Evolutionary conservation across 257 asterid genomes (phyloP).

Genomic region (Salvia miltiorrhiza): DNA sequence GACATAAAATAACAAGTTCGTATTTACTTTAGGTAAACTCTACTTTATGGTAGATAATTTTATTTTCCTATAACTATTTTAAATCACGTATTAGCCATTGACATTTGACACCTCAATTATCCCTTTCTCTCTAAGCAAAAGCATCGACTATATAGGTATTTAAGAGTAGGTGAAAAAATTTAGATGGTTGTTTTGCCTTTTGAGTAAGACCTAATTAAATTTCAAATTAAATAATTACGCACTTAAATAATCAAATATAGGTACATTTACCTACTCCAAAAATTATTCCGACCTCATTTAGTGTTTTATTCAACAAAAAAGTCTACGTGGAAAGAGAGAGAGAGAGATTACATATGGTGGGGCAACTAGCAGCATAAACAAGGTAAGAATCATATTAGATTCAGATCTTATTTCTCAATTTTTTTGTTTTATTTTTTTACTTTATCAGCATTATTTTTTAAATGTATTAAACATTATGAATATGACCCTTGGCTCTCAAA

Average conservation of each 20-base stretch:
- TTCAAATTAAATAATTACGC: constrained; percentile 17
- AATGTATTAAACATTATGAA: neutral
- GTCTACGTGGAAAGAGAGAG: constrained; percentile 17
- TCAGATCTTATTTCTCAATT: neutral
- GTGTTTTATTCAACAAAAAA: constrained; percentile 24
- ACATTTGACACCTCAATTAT: neutral
- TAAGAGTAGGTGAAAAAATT: constrained; percentile 30
- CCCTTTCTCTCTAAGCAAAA: neutral
- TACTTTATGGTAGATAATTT: neutral
- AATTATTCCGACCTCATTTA: constrained; percentile 18
- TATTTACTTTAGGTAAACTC: neutral
- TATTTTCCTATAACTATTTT: neutral
- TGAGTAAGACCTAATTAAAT: constrained; percentile 13
- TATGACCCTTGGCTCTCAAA: too few relatives aligned
- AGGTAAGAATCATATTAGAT: neutral
- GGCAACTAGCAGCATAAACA: neutral
- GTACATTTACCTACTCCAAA: constrained; percentile 40
- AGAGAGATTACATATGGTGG: constrained; percentile 12
- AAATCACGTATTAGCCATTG: neutral
- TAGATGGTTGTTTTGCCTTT: constrained; percentile 20
- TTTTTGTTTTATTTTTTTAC: neutral
- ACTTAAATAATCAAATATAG: constrained; percentile 11
- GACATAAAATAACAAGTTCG: neutral
- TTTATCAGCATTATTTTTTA: neutral
- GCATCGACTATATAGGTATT: neutral